A percentile compares a stretch with the other conserved stretches of the same genome.
Conservation (phyloP, 768 basidiomycete species). For the Tylopilus subfusipes region DNA sequence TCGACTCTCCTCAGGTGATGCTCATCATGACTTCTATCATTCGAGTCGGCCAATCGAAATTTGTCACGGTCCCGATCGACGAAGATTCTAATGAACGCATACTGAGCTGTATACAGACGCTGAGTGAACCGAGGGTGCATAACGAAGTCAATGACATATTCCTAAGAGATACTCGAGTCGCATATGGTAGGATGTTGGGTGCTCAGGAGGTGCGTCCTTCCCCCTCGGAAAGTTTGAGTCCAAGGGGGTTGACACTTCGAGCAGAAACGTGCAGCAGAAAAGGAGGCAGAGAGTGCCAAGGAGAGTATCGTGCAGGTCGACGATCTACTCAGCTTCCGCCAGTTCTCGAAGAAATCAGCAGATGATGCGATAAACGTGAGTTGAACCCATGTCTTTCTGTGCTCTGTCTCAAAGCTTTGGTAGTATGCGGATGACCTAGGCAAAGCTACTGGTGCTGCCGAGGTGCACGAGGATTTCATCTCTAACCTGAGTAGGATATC, state of each 20-base stretch:
- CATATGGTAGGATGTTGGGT: slow-evolving; percentile 92
- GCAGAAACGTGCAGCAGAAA: slow-evolving; percentile 86
- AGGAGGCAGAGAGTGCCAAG: slow-evolving; percentile 71
- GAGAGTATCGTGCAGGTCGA: slow-evolving; percentile 83
- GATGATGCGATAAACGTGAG: slow-evolving; percentile 75
- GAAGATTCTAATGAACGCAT: slow-evolving; percentile 97
- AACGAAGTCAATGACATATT: slow-evolving; percentile 65
- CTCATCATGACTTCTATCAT: slow-evolving; percentile 97
- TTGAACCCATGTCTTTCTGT: background rate
- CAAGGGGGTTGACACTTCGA: background rate
- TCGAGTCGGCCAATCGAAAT: slow-evolving; percentile 96
- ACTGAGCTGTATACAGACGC: slow-evolving; percentile 90
- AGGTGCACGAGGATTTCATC: slow-evolving; percentile 87
- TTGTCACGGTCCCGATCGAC: slow-evolving; percentile 91
- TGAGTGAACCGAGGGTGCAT: slow-evolving; percentile 71
- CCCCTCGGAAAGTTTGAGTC: background rate
- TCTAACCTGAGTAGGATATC: slow-evolving; percentile 91
- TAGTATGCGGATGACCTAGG: slow-evolving; percentile 89
- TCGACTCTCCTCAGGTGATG: slow-evolving; percentile 61
- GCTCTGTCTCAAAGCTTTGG: background rate
- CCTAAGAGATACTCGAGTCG: slow-evolving; percentile 82
- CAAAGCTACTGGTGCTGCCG: slow-evolving; percentile 81
- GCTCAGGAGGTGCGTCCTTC: slow-evolving; percentile 74
- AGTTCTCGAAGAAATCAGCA: slow-evolving; percentile 88
- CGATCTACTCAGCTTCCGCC: slow-evolving; percentile 87